Percentiles rank a stretch among this genome's conserved stretches.
These are phyloP conservation scores for Serendipita sp. DNA, from an alignment of 768 basidiomycete genomes.

Conservation along the genomic window DNA sequence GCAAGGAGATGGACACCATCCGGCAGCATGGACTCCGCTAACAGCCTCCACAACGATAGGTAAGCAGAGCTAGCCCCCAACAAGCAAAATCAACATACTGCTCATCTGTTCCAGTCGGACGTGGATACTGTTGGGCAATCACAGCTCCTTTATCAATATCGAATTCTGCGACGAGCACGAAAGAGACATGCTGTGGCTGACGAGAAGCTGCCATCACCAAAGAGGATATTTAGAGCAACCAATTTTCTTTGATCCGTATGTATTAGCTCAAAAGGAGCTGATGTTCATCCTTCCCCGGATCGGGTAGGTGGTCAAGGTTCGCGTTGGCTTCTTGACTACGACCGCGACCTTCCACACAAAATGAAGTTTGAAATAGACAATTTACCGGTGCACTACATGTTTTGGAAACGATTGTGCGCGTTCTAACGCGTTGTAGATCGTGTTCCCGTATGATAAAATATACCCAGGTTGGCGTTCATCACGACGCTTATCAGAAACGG, in stretches of 20 bases:
- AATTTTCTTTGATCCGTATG: too few species aligned
- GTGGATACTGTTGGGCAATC: slow-evolving; percentile 90
- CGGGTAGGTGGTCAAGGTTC: neutral
- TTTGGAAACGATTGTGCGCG: slow-evolving; percentile 8
- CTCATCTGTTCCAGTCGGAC: slow-evolving; percentile 86
- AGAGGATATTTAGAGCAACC: too few species aligned
- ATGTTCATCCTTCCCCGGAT: neutral
- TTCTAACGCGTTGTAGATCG: slow-evolving; percentile 33
- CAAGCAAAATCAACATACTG: slow-evolving; percentile 38
- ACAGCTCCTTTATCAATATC: slow-evolving; percentile 92
- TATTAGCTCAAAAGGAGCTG: too few species aligned
- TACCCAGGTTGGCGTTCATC: slow-evolving; percentile 61
- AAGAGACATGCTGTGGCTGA: slow-evolving; percentile 34
- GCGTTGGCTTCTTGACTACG: neutral
- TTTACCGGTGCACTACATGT: slow-evolving; percentile 36
- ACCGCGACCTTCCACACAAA: slow-evolving; percentile 8
- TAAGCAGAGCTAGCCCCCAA: neutral
- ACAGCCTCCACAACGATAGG: slow-evolving; percentile 36
- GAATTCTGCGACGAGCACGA: slow-evolving; percentile 95
- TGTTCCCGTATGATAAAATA: slow-evolving; percentile 89
- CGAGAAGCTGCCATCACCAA: neutral
- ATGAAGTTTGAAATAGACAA: slow-evolving; percentile 82
- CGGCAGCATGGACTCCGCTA: slow-evolving; percentile 96
- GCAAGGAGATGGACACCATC: slow-evolving; percentile 91
- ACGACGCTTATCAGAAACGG: neutral